These are phyloP conservation scores for Neofusicoccum ribis DNA, from an alignment of 2,329 filamentous ascomycete genomes.

Conservation along the genomic window DNA sequence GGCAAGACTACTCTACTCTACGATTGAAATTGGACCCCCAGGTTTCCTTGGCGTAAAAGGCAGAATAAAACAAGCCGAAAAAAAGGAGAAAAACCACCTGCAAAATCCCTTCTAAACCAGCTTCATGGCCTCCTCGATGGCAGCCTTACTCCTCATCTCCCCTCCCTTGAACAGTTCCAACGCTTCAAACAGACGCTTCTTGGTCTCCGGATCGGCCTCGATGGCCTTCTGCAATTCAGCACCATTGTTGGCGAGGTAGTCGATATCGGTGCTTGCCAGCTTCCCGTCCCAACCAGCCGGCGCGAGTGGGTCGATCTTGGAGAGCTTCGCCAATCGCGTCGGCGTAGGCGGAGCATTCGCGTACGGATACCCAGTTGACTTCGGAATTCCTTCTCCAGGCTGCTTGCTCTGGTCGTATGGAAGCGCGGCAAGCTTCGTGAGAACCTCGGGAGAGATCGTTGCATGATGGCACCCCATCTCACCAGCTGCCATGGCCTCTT, in stretches of 20 bases:
- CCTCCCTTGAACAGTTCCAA: slow-evolving; percentile 45
- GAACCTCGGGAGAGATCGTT: slow-evolving; percentile 45
- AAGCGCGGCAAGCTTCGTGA: slow-evolving; percentile 43
- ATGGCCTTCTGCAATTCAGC: slow-evolving; percentile 46
- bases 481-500: slow-evolving; percentile 49
- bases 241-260: slow-evolving; percentile 51
- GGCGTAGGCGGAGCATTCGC: slow-evolving; percentile 36
- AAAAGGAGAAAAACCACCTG: background rate
- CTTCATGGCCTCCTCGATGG: slow-evolving; percentile 39
- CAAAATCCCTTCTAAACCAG: slow-evolving; percentile 21
- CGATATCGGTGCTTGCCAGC: slow-evolving; percentile 42
- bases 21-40: background rate
- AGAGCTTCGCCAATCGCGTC: slow-evolving; percentile 38
- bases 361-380: slow-evolving; percentile 43
- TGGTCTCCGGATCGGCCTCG: slow-evolving; percentile 40
- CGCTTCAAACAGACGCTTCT: slow-evolving; percentile 41
- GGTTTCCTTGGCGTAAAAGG: background rate
- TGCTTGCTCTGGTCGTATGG: slow-evolving; percentile 40
- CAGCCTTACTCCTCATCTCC: slow-evolving; percentile 41
- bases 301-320: slow-evolving; percentile 43
- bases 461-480: slow-evolving; percentile 51
- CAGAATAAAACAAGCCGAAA: background rate
- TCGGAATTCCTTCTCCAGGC: slow-evolving; percentile 42
- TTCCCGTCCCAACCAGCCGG: slow-evolving; percentile 42
- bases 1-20: background rate